Evolutionary conservation across 2,329 filamentous ascomycete genomes (phyloP), one percentile per base, ranked within the genome.

Genomic region (Fusarium solani-melongenae): DNA sequence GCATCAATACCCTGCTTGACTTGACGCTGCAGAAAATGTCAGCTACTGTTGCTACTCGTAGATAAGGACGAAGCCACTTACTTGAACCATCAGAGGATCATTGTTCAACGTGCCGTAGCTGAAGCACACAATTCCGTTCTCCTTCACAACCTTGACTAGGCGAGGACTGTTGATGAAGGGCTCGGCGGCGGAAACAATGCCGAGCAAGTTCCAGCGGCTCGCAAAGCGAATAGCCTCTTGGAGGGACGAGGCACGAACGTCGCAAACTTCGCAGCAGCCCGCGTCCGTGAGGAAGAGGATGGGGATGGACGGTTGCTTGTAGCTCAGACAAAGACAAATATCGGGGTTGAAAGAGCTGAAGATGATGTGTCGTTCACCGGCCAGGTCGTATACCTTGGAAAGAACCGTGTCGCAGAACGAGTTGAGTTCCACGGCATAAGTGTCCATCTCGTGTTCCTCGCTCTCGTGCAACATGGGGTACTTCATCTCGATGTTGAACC

Each of bases 401-500:
- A 99, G 87, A 5, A 99, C 93, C 1, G 94, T 98, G 82, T 99
- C 96, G 79, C 97, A 96, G 82, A 98, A 99, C 1, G 93, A 94
- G 83, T 98, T 98, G 76, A 98, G 89, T 84, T 99, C 96, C 55
- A 98, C 94, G 0, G 94, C 95, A 79, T 98, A 98, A 4, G 94
- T 93, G 81, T 98, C 96, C 95, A 98, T 98, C 76, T 97, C 94
- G 75, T 98, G 93, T 81, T 97, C 94, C 82, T 98, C 94, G 67
- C 91, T 94, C 86, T 99, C 97, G 81, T 96, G 93, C 46, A 99
- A 90, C 95, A 98, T 98, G 6, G 96, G 96, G 81, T 99, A 99
- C 84, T 99, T 98, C 89, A 99, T 93, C 85, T 99, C 96, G 76
- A 99, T 97, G 83, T 99, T 98, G 88, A 99, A 99, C 15, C 96